Conservation (phyloP, 1,139 yeast species). For the Yamadazyma taylorii region DNA sequence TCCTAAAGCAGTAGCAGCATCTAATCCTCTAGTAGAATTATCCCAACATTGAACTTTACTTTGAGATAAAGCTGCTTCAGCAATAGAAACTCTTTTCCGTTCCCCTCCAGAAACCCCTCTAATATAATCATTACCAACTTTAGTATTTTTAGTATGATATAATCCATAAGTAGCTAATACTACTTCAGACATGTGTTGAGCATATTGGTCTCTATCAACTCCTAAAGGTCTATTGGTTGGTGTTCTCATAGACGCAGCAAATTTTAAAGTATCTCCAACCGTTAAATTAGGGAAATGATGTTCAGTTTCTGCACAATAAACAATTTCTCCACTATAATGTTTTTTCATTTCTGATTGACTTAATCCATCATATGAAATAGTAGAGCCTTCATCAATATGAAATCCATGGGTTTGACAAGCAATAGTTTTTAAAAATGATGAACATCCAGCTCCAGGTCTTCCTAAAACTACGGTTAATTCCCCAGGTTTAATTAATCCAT, state of each 20-base stretch:
- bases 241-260: conserved; percentile 44
- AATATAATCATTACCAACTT: conserved; percentile 40
- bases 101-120: conserved; percentile 50
- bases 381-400: conserved; percentile 51
- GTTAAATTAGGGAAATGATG: conserved; percentile 53
- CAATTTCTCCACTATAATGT: conserved; percentile 41
- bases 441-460: conserved; percentile 84
- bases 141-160: conserved; percentile 34
- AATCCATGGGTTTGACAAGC: conserved; percentile 74
- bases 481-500: conserved; percentile 51
- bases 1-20: conserved; percentile 72
- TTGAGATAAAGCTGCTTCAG: conserved; percentile 42
- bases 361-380: conserved; percentile 32
- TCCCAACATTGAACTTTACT: conserved; percentile 64
- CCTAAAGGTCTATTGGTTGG: conserved; percentile 44
- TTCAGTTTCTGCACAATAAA: conserved; percentile 54
- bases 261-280: conserved; percentile 50
- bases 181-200: conserved; percentile 42
- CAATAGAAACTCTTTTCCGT: conserved; percentile 47
- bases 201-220: conserved; percentile 40
- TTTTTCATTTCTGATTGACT: conserved; percentile 24
- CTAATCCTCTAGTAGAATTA: conserved; percentile 78
- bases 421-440: conserved; percentile 69
- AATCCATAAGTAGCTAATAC: conserved; percentile 46
- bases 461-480: conserved; percentile 75